These are phyloP conservation scores for Jamesozyma spencerorum DNA, from an alignment of 805 yeast genomes.

Conservation along the genomic window DNA sequence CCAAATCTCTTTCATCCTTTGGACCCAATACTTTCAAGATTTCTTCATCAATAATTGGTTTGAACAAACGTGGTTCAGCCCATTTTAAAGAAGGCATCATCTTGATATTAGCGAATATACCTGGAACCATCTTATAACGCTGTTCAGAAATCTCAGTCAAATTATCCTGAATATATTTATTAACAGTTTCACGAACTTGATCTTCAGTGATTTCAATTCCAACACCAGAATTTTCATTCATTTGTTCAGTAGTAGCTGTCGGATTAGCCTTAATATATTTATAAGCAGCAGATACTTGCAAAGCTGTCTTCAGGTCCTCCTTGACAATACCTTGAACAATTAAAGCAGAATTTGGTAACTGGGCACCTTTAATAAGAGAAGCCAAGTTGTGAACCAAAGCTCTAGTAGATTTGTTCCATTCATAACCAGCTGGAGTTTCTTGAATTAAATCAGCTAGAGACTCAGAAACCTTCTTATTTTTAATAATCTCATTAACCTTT, in stretches of 20 bases:
- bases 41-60: constrained; percentile 76
- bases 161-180: constrained; percentile 49
- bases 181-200: constrained; percentile 51
- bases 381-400: constrained; percentile 73
- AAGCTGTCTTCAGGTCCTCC: constrained; percentile 53
- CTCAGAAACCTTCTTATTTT: constrained; percentile 74
- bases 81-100: constrained; percentile 69
- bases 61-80: constrained; percentile 83
- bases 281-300: constrained; percentile 74
- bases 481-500: constrained; percentile 69
- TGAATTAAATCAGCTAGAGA: constrained; percentile 54
- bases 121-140: constrained; percentile 74
- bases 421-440: constrained; percentile 30
- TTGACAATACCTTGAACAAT: constrained; percentile 55
- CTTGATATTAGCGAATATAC: constrained; percentile 68
- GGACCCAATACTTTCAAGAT: constrained; percentile 76
- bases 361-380: constrained; percentile 50
- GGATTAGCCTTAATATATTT: constrained; percentile 53
- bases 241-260: constrained; percentile 37
- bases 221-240: constrained; percentile 67
- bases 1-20: constrained; percentile 86
- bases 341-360: constrained; percentile 38
- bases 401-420: constrained; percentile 43
- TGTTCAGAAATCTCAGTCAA: constrained; percentile 53
- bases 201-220: constrained; percentile 65